Evolutionary conservation across 768 basidiomycete species (phyloP).

Genomic region (Boletus sensibilis): DNA sequence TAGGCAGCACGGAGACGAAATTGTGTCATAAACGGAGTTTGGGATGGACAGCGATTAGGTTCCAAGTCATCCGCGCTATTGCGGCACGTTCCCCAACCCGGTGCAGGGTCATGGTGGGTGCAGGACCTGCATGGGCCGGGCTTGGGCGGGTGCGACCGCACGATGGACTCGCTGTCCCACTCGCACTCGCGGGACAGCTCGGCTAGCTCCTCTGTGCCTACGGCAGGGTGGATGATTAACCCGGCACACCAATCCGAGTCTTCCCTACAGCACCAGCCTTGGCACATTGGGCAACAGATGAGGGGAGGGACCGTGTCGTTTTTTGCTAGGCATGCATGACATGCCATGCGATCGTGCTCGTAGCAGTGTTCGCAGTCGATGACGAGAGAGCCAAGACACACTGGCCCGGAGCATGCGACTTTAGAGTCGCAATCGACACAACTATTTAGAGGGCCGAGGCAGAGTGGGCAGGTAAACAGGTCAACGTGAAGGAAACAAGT

Average conservation of each 20-base stretch:
- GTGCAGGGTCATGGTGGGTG: background rate
- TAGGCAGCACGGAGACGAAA: background rate
- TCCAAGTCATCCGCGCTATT: background rate
- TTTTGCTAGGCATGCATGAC: slow-evolving; percentile 3
- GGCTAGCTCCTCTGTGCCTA: slow-evolving; percentile 3
- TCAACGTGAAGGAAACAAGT: slow-evolving; percentile 4
- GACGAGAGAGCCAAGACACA: background rate
- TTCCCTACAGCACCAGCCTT: slow-evolving; percentile 10
- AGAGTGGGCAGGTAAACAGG: slow-evolving; percentile 17
- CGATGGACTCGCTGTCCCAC: slow-evolving; percentile 11
- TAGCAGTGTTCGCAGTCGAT: slow-evolving; percentile 2
- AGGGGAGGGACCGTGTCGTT: slow-evolving; percentile 1
- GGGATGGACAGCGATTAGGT: slow-evolving; percentile 7
- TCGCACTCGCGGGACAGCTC: slow-evolving; percentile 1
- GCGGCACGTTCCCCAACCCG: background rate
- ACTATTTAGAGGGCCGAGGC: background rate
- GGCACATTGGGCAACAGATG: slow-evolving; percentile 5
- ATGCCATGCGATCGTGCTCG: slow-evolving; percentile 3
- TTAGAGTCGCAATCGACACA: slow-evolving; percentile 12
- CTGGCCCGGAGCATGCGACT: background rate
- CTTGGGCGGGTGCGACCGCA: slow-evolving; percentile 15
- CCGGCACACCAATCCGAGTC: slow-evolving; percentile 20
- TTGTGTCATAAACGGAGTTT: background rate
- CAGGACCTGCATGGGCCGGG: slow-evolving; percentile 10
- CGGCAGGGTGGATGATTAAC: slow-evolving; percentile 2